Base-by-base conservation (phyloP, 208 protist genomes). In the Strigomonas culicis region DNA sequence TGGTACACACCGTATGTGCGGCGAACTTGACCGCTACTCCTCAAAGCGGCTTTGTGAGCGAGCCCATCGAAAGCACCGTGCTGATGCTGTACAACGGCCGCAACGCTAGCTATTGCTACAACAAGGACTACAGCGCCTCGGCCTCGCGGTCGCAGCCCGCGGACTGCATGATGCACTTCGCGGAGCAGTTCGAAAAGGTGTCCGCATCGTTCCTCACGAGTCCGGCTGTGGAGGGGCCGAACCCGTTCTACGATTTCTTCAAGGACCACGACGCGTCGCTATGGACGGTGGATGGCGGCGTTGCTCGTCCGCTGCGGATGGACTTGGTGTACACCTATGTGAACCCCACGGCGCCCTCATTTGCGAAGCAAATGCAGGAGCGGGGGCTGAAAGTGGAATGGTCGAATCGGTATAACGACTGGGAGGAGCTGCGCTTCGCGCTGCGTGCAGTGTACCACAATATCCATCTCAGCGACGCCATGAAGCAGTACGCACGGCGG, bases 241-340 rank as follows among this genome's bases (percentile, higher is more conserved):
- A 63, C 52, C 62, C 72, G 31, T 82, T 72, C 66, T 59, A 66
- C 57, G 60, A 75, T 30, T 84, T 84, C 47, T 74, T 84, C 50
- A 41, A 34, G 15, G 65, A 59, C 34, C 59, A 71, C 50, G 58
- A 66, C 34, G 79, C 72, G 53, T 79, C 74, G 25, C 59, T 80
- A 47, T 84, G 79, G 75, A 73, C 68, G 24, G 56, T 84, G 47
- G 66, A 39, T 11, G 34, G 56, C 8, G 30, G 61, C 36, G 61
- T 70, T 28, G 74, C 72, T 27, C 31, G 27, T 46, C 80, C 80
- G 28, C 66, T 86, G 66, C 59, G 50, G 25, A 58, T 86, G 49
- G 80, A 86, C 44, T 63, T 86, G 6, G 74, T 86, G 53, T 83
- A 81, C 67, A 86, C 76, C 21, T 80, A 80, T 56, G 80, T 86